phyloP scores from a whole-genome alignment of 2,329 filamentous ascomycete genomes.

The Hypoxylon sp. region DNA sequence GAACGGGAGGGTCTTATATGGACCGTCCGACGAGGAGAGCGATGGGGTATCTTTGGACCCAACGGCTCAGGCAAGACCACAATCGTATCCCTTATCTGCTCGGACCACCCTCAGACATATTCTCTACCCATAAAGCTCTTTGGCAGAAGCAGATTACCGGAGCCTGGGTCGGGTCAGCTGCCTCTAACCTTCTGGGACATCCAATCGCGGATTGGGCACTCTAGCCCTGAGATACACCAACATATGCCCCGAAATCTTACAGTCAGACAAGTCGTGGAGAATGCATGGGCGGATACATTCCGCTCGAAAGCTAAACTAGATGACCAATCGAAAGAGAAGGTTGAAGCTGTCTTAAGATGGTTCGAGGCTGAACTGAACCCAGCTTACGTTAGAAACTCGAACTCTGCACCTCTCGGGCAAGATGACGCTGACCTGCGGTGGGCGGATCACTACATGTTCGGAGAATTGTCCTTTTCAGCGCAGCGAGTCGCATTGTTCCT shows the following conservation, averaged over 20 bases:
- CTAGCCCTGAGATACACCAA: constrained; percentile 92
- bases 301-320: constrained; percentile 76
- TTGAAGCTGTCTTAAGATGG: constrained; percentile 79
- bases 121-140: constrained; percentile 89
- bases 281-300: constrained; percentile 92
- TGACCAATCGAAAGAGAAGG: constrained; percentile 65
- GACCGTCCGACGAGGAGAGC: constrained; percentile 84
- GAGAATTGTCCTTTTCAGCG: constrained; percentile 80
- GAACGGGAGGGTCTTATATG: constrained; percentile 78
- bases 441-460: constrained; percentile 77
- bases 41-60: constrained; percentile 93
- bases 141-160: constrained; percentile 82
- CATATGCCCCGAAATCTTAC: constrained; percentile 87
- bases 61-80: constrained; percentile 98
- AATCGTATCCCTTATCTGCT: constrained; percentile 89
- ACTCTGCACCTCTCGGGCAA: constrained; percentile 27
- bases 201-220: constrained; percentile 90
- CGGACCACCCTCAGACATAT: constrained; percentile 95
- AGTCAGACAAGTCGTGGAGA: constrained; percentile 81
- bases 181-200: constrained; percentile 94
- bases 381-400: constrained; percentile 48
- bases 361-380: constrained; percentile 85
- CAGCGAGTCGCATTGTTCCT: constrained; percentile 90
- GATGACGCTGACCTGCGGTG: constrained; percentile 63
- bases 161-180: constrained; percentile 71